Base-by-base conservation (phyloP, 164 flowering plant genomes). In the Magnolia kwangsiensis region DNA sequence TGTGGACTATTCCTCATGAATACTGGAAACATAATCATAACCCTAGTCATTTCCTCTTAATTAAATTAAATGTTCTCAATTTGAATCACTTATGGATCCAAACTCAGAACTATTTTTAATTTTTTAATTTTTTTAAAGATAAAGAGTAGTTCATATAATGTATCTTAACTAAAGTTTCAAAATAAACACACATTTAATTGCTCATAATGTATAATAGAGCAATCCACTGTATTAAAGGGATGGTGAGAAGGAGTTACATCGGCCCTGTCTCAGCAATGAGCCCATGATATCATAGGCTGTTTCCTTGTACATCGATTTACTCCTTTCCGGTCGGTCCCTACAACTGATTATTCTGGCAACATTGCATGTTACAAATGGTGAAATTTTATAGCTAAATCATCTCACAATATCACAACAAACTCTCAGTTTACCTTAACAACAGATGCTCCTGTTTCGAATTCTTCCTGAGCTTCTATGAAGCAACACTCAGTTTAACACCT, bases 391-490 rank as follows among this genome's bases (percentile, higher is more conserved):
- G 11, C 29, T 21, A 20, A 50, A 77, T 67, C 14, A 72, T 51
- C 16, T 51, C 68, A 50, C n/a, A 13, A 6, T n/a, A 71, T 20
- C 1, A 27, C 23, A 72, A 18, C 20, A 27, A 78, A 73, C 50
- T 58, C 65, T 8, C 61, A 55, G 61, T 55, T 55, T 51, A 95
- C 98, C 98, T 96, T 96, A 63, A 94, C 98, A 76, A 96, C 98
- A 76, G 99, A 94, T 72, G 99, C 99, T 67, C 99, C 99, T 14
- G 99, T 91, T n/a, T 98, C 98, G 87, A 96, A 94, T 86, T 94
- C 92, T 94, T 96, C 67, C 99, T 98, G 77, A 96, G 93, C 82
- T 94, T 96, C 87, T 94, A 94, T 74, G 99, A 94, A 68, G 98
- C 99, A 79, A 94, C 98, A 85, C 89, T 89, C n/a, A 96, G 92